Base-by-base conservation (phyloP, 2,329 filamentous ascomycete species). In the Tolypocladium guangdongense region DNA sequence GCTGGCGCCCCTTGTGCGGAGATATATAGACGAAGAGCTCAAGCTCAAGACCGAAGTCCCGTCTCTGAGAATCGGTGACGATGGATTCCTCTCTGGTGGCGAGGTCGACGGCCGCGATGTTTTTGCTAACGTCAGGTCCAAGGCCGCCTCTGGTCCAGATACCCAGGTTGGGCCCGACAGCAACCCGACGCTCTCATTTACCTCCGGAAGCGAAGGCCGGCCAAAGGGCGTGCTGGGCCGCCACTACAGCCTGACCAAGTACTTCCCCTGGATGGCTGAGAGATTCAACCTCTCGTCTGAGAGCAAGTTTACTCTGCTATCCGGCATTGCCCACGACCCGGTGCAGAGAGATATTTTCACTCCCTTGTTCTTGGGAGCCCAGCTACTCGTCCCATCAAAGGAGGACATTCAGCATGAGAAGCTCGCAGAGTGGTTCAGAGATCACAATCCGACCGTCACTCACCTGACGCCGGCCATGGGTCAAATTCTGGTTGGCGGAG, bases 391-490 rank as follows among this genome's bases (percentile, higher is more conserved):
- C 1, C 91, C 91, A 1, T 81, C 88, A 12, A 81, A 81, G 54
- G 90, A 96, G 57, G 84, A 90, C 60, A 97, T 97, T 55, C 81
- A 86, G 52, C 87, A 96, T 66, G 91, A 96, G 70, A 84, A 54
- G 62, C 75, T 96, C 16, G 86, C 86, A 5, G 90, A 95, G 64
- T 99, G 93, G 93, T 89, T 96, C 78, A 76, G 78, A 51, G 81
- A 86, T 51, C 81, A 87, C 64, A 73, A 78, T 53, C 82, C 87
- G 3, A 95, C 85, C 18, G 87, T 90, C 22, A 90, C 87, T 14
- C 93, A 97, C 69, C 73, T 97, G 39, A 99, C 93, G 1, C 93
- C 93, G 11, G 93, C 93, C 54, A 96, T 97, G 91, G 91, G 91
- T 53, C 89, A 96, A 62, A 93, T 97, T 56, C 74, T 97, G 2